phyloP scores from a whole-genome alignment of 2,329 filamentous ascomycete genomes.

The Microdochium nivale region DNA sequence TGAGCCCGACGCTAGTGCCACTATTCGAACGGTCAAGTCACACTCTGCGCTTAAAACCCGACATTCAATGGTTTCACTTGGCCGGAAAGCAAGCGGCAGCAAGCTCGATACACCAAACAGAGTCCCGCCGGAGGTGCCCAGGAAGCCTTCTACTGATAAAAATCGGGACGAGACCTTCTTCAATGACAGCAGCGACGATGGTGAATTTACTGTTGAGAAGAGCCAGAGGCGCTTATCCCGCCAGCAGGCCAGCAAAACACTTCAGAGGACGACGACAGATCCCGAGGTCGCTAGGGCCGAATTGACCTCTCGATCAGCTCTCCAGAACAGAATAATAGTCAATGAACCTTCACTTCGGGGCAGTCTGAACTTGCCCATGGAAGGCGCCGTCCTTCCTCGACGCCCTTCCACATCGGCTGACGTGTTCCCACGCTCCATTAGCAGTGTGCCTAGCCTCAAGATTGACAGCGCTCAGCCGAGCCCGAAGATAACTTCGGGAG shows the following conservation, averaged over 20 bases:
- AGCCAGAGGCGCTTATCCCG: constrained; percentile 5
- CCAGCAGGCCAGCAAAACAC: too few relatives aligned
- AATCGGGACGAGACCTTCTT: constrained; percentile 44
- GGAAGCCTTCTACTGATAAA: constrained; percentile 17
- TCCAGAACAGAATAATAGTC: neutral
- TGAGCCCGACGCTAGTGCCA: constrained; percentile 61
- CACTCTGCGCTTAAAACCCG: constrained; percentile 26
- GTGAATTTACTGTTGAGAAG: constrained; percentile 5
- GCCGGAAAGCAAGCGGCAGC: constrained; percentile 9
- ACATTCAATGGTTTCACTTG: constrained; percentile 6
- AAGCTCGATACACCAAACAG: constrained; percentile 13
- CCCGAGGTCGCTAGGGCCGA: neutral
- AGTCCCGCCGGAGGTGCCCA: constrained; percentile 15
- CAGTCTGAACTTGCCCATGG: constrained; percentile 24
- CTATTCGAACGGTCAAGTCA: constrained; percentile 56
- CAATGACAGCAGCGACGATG: constrained; percentile 43
- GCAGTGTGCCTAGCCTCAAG: constrained; percentile 38
- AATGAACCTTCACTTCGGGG: neutral
- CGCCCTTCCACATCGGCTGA: constrained; percentile 30
- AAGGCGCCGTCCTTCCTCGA: constrained; percentile 23
- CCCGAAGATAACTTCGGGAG: constrained; percentile 22
- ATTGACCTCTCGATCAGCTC: neutral
- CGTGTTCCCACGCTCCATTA: constrained; percentile 36
- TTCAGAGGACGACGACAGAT: neutral
- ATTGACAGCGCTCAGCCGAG: constrained; percentile 35